Evolutionary conservation across 192 early-diverging fungal genomes (phyloP), one percentile per base, ranked within the genome.

Genomic region (Entomortierella lignicola): DNA sequence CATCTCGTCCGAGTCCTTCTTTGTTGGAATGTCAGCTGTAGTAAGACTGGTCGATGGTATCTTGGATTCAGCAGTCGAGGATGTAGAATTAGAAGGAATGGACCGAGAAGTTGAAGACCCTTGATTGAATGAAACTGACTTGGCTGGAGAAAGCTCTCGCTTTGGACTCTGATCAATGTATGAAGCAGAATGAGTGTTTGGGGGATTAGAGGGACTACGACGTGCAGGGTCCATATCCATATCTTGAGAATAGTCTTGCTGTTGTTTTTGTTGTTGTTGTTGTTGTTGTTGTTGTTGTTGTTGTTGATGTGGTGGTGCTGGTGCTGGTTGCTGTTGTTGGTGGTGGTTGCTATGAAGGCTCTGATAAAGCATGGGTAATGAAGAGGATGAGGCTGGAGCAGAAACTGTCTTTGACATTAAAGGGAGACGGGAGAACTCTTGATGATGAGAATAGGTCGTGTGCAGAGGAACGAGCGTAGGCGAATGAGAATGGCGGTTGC

Each of bases 321-420:
- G 17, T 47, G n/a, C n/a, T n/a, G 15, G 30, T 13, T 44, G 60
- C 21, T 50, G 60, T 15, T 34, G 55, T 23, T 30, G 56, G 31
- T 17, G 55, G 11, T 43, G 30, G 34, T 31, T 43, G 17, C 27
- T 42, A 4, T 53, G 62, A 2, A 5, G 5, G 20, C 20, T 20
- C 20, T 47, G 44, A 47, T 47, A 47, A 2, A 47, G 4, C 20
- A 10, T 6, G 6, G 39, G 39, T 42, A 42, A 42, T 42, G 37
- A 47, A 18, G 71, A 63, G n/a, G 71, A 72, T 29, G 51, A 58
- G 6, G 57, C 61, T 48, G 71, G 71, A 4, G 71, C 71, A 52
- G 71, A 72, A 25, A 72, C 63, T 21, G 71, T 72, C 71, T 72
- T 72, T 48, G 72, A 18, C 72, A 74, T 74, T 23, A 59, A 21